Conservation (phyloP, 495 filamentous ascomycete species). For the Usnea hakonensis region DNA sequence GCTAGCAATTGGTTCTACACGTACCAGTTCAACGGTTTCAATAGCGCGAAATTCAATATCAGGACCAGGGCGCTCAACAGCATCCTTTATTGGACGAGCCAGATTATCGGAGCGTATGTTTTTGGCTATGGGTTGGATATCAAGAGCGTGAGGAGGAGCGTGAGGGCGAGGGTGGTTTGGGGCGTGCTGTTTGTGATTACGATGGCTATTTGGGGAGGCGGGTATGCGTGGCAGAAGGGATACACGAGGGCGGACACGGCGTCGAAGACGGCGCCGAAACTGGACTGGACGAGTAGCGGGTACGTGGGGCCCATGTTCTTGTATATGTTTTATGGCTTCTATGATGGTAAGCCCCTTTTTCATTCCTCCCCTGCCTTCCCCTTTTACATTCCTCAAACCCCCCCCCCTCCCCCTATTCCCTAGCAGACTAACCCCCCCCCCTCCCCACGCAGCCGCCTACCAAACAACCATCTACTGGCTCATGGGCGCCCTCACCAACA, state of each 20-base stretch:
- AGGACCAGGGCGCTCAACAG: conserved; percentile 42
- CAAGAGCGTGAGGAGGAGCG: conserved; percentile 31
- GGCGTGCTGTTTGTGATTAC: conserved; percentile 36
- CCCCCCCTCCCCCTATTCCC: conserved; percentile 41
- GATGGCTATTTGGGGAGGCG: conserved; percentile 44
- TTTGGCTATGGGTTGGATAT: conserved; percentile 42
- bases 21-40: conserved; percentile 54
- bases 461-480: conserved; percentile 81
- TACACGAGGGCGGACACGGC: conserved; percentile 39
- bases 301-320: conserved; percentile 47
- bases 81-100: conserved; percentile 46
- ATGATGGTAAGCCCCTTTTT: conserved; percentile 32
- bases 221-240: conserved; percentile 44
- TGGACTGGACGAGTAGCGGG: conserved; percentile 36
- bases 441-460: conserved; percentile 45
- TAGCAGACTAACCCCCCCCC: background rate
- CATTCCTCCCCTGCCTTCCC: background rate
- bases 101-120: conserved; percentile 42
- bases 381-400: conserved; percentile 58
- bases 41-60: conserved; percentile 40
- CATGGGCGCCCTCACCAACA: conserved; percentile 87
- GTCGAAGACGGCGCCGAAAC: conserved; percentile 26
- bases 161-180: conserved; percentile 37
- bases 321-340: conserved; percentile 49
- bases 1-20: conserved; percentile 77